phyloP scores from a whole-genome alignment of 208 protist genomes.

The Tritrichomonas musculus region DNA sequence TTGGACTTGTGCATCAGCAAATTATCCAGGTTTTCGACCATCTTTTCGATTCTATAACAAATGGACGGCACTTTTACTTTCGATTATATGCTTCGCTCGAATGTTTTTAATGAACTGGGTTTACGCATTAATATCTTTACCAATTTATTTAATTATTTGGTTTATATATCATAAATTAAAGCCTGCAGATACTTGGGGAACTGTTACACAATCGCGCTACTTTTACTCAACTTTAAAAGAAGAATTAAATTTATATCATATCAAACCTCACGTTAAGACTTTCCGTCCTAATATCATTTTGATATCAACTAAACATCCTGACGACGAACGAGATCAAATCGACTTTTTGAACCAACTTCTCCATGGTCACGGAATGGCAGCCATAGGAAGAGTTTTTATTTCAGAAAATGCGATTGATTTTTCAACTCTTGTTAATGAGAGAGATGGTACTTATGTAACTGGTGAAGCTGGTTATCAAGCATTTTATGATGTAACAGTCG shows the following conservation, averaged over 20 bases:
- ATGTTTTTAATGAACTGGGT: neutral
- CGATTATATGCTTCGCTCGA: neutral
- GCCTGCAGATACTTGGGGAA: neutral
- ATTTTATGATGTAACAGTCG: conserved; percentile 3
- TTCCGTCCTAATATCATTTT: neutral
- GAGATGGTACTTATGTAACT: neutral
- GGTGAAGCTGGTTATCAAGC: neutral
- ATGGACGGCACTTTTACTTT: neutral
- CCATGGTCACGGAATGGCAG: neutral
- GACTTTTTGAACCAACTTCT: neutral
- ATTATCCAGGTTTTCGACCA: conserved; percentile 25
- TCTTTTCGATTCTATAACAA: neutral
- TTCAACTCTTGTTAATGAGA: neutral
- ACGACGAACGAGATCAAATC: neutral
- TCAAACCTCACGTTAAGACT: conserved; percentile 28
- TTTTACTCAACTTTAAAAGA: conserved; percentile 27
- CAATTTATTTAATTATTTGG: neutral
- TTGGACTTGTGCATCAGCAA: neutral
- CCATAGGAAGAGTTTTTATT: neutral
- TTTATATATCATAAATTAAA: neutral
- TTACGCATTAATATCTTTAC: neutral
- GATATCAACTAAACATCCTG: neutral
- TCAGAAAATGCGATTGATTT: neutral
- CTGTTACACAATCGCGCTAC: neutral
- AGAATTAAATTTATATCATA: neutral